A percentile compares a stretch with the other conserved stretches of the same genome.
These are phyloP conservation scores for Pseudozyma pruni DNA, from an alignment of 1,284 basidiomycete species.

Conservation along the genomic window DNA sequence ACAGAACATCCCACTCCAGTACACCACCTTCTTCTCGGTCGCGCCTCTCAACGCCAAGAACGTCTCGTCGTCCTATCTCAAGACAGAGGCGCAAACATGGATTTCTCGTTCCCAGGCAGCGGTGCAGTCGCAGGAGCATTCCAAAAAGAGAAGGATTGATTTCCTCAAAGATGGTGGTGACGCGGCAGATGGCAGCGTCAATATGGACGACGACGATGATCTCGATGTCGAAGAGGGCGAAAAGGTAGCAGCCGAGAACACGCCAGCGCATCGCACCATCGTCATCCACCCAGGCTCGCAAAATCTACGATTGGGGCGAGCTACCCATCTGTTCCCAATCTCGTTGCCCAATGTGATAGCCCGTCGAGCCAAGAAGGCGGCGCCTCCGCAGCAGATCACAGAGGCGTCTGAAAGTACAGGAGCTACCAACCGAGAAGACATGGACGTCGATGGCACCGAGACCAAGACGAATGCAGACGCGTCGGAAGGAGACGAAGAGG, in stretches of 20 bases:
- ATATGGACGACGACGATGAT: constrained; percentile 36
- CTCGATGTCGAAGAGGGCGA: constrained; percentile 40
- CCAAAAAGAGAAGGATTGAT: constrained; percentile 41
- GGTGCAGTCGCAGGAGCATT: constrained; percentile 11
- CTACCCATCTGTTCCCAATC: constrained; percentile 84
- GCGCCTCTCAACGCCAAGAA: constrained; percentile 66
- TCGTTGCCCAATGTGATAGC: constrained; percentile 83
- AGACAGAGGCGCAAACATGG: constrained; percentile 66
- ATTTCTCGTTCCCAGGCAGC: constrained; percentile 45
- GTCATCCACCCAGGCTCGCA: constrained; percentile 95
- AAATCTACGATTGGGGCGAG: constrained; percentile 84
- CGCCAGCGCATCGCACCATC: constrained; percentile 70
- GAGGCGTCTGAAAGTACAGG: not conserved
- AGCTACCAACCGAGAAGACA: not conserved
- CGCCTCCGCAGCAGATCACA: not conserved
- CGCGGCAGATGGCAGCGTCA: constrained; percentile 26
- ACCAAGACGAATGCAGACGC: constrained; percentile 2
- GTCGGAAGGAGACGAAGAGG: constrained; percentile 12
- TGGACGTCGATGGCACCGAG: constrained; percentile 26
- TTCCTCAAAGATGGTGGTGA: constrained; percentile 17
- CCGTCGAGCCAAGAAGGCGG: constrained; percentile 46
- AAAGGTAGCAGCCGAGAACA: constrained; percentile 37
- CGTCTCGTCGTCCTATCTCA: constrained; percentile 63
- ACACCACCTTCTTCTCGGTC: constrained; percentile 61
- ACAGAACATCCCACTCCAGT: constrained; percentile 56